Evolutionary conservation across 2,329 filamentous ascomycete species (phyloP), one percentile per base, ranked within the genome.

Genomic region (Trichoderma brevicompactum): DNA sequence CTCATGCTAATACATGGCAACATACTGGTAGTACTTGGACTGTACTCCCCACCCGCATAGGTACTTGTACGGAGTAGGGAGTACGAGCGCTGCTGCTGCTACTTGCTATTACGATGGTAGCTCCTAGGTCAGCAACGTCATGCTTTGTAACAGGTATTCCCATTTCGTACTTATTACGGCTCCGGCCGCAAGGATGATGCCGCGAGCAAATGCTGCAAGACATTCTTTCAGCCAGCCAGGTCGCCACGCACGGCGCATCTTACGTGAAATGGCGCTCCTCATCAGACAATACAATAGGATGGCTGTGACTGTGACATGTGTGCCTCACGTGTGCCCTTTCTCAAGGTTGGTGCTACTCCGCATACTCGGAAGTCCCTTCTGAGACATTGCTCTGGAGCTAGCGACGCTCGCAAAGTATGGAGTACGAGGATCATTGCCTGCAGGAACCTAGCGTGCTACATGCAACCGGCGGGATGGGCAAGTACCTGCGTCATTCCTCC

Each of bases 341-440:
- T 28, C 23, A 28, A 28, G 23, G 23, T 28, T 28, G 17, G 12
- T 43, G 40, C 19, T 10, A 40, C 48, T 34, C 53, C 38, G 38
- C 36, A 43, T 40, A 28, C 23, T 28, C 23, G 23, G 23, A 28
- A 28, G 23, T 28, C 12, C 36, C 53, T 36, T 60, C 46, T 50
- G 56, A 60, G 56, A 60, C 56, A 60, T 50, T 17, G 44, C 50
- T 41, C 17, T 41, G 7, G 34, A 32, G 44, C 58, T 61, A 43
- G 55, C 55, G 41, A 59, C 15, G 55, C 55, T 46, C 19, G 8
- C 43, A 56, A 61, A 34, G 58, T 61, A 61, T 61, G 58, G 58
- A 52, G 58, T 61, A 61, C 58, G 58, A 41, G n/a, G 58, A 52
- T 52, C 44, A 41, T 61, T 7, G 38, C 46, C 46, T 61, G 58